Base-by-base conservation (phyloP, 2,329 filamentous ascomycete genomes). In the Xylaria sp. region DNA sequence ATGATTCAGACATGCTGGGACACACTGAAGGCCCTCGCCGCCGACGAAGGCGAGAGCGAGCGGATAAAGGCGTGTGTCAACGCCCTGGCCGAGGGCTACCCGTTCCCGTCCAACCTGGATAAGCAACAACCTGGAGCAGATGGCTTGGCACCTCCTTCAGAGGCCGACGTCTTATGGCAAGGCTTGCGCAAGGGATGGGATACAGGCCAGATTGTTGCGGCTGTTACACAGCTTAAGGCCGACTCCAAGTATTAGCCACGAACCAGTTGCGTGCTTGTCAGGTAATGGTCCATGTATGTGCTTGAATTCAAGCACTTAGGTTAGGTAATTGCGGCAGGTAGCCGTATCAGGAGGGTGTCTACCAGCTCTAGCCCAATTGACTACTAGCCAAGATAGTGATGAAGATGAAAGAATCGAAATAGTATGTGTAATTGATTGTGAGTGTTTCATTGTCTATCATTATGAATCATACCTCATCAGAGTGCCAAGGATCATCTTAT, bases 101-200 rank as follows among this genome's bases (percentile, higher is more conserved):
- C 87, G 7, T 89, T 89, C 68, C 87, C 87, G 4, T 87, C 86
- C 10, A 89, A 89, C 75, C 70, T 89, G 67, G 87, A 89, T 75
- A 80, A 77, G 8, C 79, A 85, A 34, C 84, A 86, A 1, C 87
- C 87, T 0, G 84, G 82, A 13, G 82, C 83, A 3, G 82, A 82
- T 61, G 86, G 86, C 0, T 88, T 88, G 87, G 86, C 86, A 48
- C 87, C 86, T 37, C 65, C 55, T 18, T 68, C 66, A 15, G 71
- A 72, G 20, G 61, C 57, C 15, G 71, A 71, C 20, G 12, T 71
- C 3, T 65, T 63, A 6, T 66, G 65, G 66, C 66, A 62, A 62
- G 48, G 54, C 69, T 70, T 32, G 51, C 20, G 23, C 23, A 48
- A 57, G 54, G 57, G 54, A 23, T 73, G 69, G 71, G 60, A 57